Conservation (phyloP, 163 green algal species). For the Prototheca cutis region DNA sequence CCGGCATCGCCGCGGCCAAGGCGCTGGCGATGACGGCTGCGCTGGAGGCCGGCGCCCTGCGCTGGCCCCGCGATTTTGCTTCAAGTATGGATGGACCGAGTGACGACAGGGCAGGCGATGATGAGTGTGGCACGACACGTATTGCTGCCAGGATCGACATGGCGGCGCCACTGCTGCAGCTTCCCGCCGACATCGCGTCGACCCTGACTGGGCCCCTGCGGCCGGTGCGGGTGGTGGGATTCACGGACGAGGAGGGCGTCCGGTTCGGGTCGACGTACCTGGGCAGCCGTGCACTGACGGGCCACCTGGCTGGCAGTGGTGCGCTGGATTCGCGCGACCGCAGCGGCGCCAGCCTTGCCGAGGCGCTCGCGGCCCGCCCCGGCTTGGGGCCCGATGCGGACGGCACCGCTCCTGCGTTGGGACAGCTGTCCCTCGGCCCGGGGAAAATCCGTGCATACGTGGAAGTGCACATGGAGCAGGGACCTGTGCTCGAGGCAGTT, state of each 20-base stretch:
- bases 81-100: no score
- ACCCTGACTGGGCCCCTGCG: no score
- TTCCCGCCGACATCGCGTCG: no score
- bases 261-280: slow-evolving; percentile 86
- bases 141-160: no score
- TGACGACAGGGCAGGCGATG: no score
- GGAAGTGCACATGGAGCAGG: slow-evolving; percentile 92
- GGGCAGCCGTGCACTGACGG: slow-evolving; percentile 63
- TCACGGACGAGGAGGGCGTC: slow-evolving; percentile 86
- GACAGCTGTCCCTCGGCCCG: slow-evolving; percentile 13
- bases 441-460: slow-evolving; percentile 45
- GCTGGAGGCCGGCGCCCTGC: no score
- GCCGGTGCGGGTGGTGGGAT: slow-evolving; percentile 79
- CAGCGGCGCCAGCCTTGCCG: slow-evolving; percentile 38
- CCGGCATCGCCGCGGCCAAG: slow-evolving; percentile 73
- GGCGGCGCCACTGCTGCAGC: no score
- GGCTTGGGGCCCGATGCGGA: no score
- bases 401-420: slow-evolving; percentile 11
- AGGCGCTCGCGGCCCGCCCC: slow-evolving; percentile 39
- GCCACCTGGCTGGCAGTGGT: slow-evolving; percentile 39
- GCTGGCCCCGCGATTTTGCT: no score
- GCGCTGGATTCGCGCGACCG: slow-evolving; percentile 37
- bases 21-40: slow-evolving; percentile 43
- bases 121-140: no score
- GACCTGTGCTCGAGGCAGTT: slow-evolving; percentile 61